Percentiles rank a stretch among this genome's conserved stretches.
phyloP scores from a whole-genome alignment of 169 alveolate genomes.

The Toxoplasma gondii region DNA sequence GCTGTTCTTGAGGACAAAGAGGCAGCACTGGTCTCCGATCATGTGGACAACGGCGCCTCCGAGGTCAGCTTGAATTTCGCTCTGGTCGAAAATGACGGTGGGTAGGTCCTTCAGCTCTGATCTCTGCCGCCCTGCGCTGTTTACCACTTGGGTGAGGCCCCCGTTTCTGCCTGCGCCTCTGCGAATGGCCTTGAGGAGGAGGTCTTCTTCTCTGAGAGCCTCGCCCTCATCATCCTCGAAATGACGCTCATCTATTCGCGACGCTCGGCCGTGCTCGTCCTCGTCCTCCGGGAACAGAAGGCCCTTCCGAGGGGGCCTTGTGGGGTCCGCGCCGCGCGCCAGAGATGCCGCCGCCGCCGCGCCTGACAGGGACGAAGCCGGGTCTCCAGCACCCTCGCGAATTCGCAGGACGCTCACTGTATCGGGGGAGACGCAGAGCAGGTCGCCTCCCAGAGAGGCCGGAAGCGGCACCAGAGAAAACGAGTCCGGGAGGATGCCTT shows the following conservation, averaged over 20 bases:
- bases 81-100: slow-evolving; percentile 44
- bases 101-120: slow-evolving; percentile 40
- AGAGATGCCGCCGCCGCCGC: not conserved
- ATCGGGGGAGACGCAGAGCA: slow-evolving; percentile 46
- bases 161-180: not conserved
- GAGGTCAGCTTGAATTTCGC: slow-evolving; percentile 33
- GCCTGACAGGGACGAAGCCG: not conserved
- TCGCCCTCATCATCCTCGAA: not conserved
- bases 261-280: not conserved
- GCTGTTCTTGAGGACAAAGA: slow-evolving; percentile 17
- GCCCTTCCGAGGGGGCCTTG: not conserved
- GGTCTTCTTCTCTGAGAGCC: not conserved
- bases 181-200: not conserved
- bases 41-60: not conserved
- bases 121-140: slow-evolving; percentile 47
- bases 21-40: slow-evolving; percentile 20
- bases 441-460: slow-evolving; percentile 1
- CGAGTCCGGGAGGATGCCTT: slow-evolving; percentile 19
- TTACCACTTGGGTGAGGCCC: slow-evolving; percentile 47
- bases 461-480: slow-evolving; percentile 35
- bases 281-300: slow-evolving; percentile 1
- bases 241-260: not conserved
- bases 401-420: slow-evolving; percentile 20
- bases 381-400: slow-evolving; percentile 35
- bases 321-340: slow-evolving; percentile 34